A percentile compares a stretch with the other conserved stretches of the same genome.
Evolutionary conservation across 192 early-diverging fungal species (phyloP).

Genomic region (Umbelopsis sp.): DNA sequence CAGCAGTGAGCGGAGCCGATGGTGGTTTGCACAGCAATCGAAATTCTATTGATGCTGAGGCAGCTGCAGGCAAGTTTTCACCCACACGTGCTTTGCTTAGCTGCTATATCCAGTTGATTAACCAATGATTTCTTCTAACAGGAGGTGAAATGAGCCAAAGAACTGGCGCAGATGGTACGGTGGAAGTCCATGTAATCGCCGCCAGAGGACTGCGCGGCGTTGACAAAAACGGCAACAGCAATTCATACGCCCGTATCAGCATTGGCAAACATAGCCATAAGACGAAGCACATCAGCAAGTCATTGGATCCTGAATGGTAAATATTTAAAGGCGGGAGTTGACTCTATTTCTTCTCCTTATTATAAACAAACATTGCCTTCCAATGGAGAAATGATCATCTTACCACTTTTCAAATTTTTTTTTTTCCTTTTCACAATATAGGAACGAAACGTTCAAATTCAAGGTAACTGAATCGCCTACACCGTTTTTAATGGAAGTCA

Average conservation of each 20-base stretch:
- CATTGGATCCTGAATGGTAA: constrained; percentile 37
- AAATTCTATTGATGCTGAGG: not conserved
- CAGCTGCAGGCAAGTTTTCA: no score
- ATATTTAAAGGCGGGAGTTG: no score
- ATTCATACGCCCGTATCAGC: constrained; percentile 29
- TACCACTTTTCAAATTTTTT: no score
- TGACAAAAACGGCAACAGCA: constrained; percentile 43
- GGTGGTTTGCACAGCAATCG: constrained; percentile 8
- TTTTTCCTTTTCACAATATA: not conserved
- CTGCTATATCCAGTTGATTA: no score
- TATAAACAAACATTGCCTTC: not conserved
- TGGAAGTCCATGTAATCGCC: constrained; percentile 44
- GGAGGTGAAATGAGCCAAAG: not conserved
- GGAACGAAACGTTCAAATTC: constrained; percentile 17
- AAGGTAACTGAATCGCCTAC: not conserved
- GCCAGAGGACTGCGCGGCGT: constrained; percentile 59
- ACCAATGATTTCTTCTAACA: no score
- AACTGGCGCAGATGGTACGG: constrained; percentile 24
- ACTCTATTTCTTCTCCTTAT: not conserved
- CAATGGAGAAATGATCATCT: constrained; percentile 17
- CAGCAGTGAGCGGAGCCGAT: not conserved
- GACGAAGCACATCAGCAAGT: constrained; percentile 32
- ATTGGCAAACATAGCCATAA: constrained; percentile 29
- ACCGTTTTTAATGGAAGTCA: not conserved
- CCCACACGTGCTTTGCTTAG: no score